These are phyloP conservation scores for Xerocomellus intermedius DNA, from an alignment of 768 basidiomycete genomes.

Conservation along the genomic window DNA sequence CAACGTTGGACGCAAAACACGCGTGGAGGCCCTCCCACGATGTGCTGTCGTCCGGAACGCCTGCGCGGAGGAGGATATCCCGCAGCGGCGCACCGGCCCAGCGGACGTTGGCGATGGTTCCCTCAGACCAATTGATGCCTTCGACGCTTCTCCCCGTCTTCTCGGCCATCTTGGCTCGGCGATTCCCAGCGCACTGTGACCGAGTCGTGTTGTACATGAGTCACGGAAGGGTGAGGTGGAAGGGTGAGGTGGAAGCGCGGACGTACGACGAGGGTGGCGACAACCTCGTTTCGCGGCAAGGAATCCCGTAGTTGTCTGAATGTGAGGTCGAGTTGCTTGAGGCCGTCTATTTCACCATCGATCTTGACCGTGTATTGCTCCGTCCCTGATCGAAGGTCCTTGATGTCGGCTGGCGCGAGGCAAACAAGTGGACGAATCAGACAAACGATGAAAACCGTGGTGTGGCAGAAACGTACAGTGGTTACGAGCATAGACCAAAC, in stretches of 20 bases:
- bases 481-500: conserved; percentile 69
- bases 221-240: no score
- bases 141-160: conserved; percentile 47
- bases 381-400: conserved; percentile 16
- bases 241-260: not conserved
- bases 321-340: conserved; percentile 18
- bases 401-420: conserved; percentile 29
- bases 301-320: conserved; percentile 14
- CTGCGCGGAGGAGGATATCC: conserved; percentile 50
- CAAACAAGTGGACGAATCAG: not conserved
- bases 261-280: conserved; percentile 57
- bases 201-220: not conserved
- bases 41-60: conserved; percentile 31
- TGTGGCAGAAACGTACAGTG: conserved; percentile 47
- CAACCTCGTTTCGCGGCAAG: conserved; percentile 32
- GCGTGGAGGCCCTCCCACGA: conserved; percentile 42
- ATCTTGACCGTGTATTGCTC: conserved; percentile 27
- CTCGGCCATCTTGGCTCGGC: conserved; percentile 61
- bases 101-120: conserved; percentile 65
- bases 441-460: not conserved
- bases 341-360: conserved; percentile 24
- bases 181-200: conserved; percentile 60
- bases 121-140: conserved; percentile 64
- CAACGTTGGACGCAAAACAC: conserved; percentile 60
- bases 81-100: conserved; percentile 64